Evolutionary conservation across 257 asterid species (phyloP).

Genomic region (Ehretia macrophylla): DNA sequence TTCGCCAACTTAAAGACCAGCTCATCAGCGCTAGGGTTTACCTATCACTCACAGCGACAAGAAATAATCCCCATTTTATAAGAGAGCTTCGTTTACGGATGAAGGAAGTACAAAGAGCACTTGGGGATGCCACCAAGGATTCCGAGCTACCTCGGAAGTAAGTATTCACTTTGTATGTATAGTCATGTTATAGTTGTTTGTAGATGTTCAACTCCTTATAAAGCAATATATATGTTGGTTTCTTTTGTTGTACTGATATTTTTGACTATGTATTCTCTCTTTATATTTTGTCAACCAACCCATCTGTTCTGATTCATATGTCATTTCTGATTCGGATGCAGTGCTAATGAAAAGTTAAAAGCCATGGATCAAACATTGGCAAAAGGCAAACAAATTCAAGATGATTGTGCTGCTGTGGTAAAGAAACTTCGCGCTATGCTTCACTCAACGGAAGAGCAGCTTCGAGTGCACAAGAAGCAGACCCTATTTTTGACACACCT

Average conservation of each 20-base stretch:
- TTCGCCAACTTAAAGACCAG: constrained; percentile 78
- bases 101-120: constrained; percentile 69
- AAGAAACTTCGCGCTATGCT: constrained; percentile 70
- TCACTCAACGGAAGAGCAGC: constrained; percentile 62
- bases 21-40: constrained; percentile 66
- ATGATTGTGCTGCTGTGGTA: constrained; percentile 49
- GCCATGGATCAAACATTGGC: constrained; percentile 77
- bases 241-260: no score
- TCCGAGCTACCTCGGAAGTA: constrained; percentile 75
- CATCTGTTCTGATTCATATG: background rate
- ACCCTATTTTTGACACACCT: constrained; percentile 54
- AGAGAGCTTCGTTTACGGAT: constrained; percentile 86
- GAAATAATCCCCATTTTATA: constrained; percentile 62
- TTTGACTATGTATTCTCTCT: background rate
- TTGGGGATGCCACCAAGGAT: constrained; percentile 82
- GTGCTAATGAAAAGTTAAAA: constrained; percentile 68
- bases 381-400: constrained; percentile 80
- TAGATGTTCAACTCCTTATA: background rate
- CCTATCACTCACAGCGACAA: constrained; percentile 74
- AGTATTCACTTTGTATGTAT: constrained; percentile 19
- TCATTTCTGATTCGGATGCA: constrained; percentile 6
- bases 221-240: no score
- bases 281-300: background rate
- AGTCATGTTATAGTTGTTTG: background rate
- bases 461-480: constrained; percentile 57